A percentile compares a stretch with the other conserved stretches of the same genome.
These are phyloP conservation scores for Flaveria brownii DNA, from an alignment of 129 eudicot species.

Conservation along the genomic window DNA sequence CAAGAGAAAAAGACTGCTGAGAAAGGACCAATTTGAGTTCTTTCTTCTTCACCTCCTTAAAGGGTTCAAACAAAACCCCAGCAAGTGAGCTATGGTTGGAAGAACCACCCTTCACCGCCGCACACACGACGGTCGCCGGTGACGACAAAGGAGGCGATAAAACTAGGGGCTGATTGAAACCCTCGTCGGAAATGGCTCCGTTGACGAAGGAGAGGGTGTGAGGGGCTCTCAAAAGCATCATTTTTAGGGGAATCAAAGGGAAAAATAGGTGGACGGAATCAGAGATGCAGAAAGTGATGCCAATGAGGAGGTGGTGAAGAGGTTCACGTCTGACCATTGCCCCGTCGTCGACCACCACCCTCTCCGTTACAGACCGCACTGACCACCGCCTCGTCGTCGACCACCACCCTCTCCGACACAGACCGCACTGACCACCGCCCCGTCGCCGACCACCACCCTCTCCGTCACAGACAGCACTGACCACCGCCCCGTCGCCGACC, in stretches of 20 bases:
- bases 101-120: conserved; percentile 40
- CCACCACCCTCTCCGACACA: too few species aligned
- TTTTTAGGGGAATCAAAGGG: neutral
- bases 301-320: too few species aligned
- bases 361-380: too few species aligned
- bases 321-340: too few species aligned
- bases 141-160: conserved; percentile 7
- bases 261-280: neutral
- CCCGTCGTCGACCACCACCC: too few species aligned
- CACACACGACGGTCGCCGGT: conserved; percentile 36
- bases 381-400: too few species aligned
- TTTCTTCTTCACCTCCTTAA: conserved; percentile 92
- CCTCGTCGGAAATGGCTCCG: conserved; percentile 16
- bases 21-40: conserved; percentile 71
- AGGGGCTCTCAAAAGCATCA: conserved; percentile 56
- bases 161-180: neutral
- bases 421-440: too few species aligned
- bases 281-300: too few species aligned
- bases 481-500: too few species aligned
- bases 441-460: too few species aligned
- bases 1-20: conserved; percentile 34
- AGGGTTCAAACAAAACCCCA: conserved; percentile 78
- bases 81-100: conserved; percentile 50
- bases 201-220: conserved; percentile 38
- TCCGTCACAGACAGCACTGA: too few species aligned